Evolutionary conservation across 1,139 yeast species (phyloP), one percentile per base, ranked within the genome.

Genomic region (Candida pseudoviswanathii): DNA sequence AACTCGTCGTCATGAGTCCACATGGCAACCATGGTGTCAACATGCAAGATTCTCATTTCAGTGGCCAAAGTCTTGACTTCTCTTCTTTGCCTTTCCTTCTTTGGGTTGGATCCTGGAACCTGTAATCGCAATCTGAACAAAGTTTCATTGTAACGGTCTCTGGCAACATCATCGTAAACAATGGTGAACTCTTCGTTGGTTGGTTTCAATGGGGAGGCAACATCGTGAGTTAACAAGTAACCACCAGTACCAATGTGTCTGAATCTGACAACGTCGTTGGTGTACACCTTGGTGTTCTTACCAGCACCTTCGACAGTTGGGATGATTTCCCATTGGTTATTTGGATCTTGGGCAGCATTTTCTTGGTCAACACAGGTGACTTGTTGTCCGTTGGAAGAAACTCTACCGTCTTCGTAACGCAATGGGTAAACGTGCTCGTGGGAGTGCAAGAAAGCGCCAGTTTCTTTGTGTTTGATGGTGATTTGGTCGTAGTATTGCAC

Each of bases 371-470:
- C 82, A 57, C 90, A 89, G 5, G 97, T 91, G 31, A 94, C 96
- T 69, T 90, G 97, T 71, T 94, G 99, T 50, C 96, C 94, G 66
- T 89, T 89, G 8, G 98, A 91, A 1, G 98, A 92, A 47, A 94
- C 78, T 71, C 99, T 85, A 9, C 99, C 99, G 65, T 94, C 98
- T 49, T 90, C 97, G 65, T 94, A 94, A 65, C 97, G 85, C 60
- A 91, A 75, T 36, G 99, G 99, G 66, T 94, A 94, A 10, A 59
- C 65, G 44, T 67, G 68, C 33, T 73, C 78, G 62, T 91, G 97
- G 0, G 99, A 94, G 66, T 94, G 97, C 60, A 94, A 78, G 49
- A 80, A 78, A 10, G 89, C 84, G 2, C 77, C 82, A 3, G 96
- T 89, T 44, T 82, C 88, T 62, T 84, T 85, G 67, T 91, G 96